Conservation (phyloP, 768 basidiomycete genomes). For the Cystofilobasidium macerans region DNA sequence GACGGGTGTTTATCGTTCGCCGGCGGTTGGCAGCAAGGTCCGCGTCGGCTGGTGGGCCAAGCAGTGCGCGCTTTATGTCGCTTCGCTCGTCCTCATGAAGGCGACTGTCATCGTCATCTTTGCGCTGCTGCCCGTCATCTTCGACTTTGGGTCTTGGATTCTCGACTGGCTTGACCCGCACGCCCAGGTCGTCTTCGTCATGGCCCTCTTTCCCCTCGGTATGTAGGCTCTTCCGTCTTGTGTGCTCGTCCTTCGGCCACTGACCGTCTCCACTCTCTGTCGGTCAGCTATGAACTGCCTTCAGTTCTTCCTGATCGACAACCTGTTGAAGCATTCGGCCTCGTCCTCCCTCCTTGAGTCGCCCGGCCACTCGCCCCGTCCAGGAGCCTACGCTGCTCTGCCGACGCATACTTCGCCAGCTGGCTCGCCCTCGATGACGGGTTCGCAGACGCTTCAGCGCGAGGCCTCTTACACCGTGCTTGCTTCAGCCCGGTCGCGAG, state of each 20-base stretch:
- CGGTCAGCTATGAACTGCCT: slow-evolving; percentile 23
- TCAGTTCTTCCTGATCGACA: slow-evolving; percentile 21
- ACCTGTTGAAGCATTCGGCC: slow-evolving; percentile 12
- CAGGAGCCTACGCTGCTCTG: neutral
- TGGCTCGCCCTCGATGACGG: too few species aligned
- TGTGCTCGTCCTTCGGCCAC: neutral
- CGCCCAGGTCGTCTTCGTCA: slow-evolving; percentile 2
- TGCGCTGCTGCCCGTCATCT: slow-evolving; percentile 12
- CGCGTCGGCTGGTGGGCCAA: slow-evolving; percentile 10
- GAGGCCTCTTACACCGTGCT: too few species aligned
- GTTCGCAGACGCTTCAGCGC: too few species aligned
- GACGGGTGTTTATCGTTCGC: slow-evolving; percentile 10
- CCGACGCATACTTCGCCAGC: neutral
- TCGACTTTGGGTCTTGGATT: slow-evolving; percentile 16
- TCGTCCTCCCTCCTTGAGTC: neutral
- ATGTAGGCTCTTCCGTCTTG: neutral
- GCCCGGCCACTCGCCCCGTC: neutral
- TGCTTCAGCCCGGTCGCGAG: too few species aligned
- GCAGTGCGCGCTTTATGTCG: slow-evolving; percentile 17
- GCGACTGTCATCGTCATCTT: slow-evolving; percentile 21
- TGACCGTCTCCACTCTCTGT: neutral
- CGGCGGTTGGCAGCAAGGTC: neutral
- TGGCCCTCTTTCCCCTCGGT: neutral
- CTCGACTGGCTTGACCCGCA: slow-evolving; percentile 1
- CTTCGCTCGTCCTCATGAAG: slow-evolving; percentile 22